A percentile compares a stretch with the other conserved stretches of the same genome.
Evolutionary conservation across 1,139 yeast species (phyloP).

Genomic region (Pichia sp.): DNA sequence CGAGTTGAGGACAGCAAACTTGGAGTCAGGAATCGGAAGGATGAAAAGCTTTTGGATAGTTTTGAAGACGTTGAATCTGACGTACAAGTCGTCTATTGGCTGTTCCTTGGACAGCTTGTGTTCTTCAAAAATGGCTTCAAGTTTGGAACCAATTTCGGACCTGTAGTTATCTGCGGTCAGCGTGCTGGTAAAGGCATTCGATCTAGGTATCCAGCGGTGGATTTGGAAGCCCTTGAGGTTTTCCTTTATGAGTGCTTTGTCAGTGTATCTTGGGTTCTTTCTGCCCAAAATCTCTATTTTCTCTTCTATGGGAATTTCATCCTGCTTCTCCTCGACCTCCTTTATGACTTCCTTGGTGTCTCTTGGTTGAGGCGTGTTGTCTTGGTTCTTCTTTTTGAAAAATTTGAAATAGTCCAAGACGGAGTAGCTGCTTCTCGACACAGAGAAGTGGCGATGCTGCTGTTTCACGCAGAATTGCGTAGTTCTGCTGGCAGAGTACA

Average conservation of each 20-base stretch:
- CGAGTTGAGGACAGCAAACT: conserved; percentile 47
- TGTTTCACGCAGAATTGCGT: not conserved
- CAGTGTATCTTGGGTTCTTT: conserved; percentile 26
- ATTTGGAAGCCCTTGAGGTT: conserved; percentile 35
- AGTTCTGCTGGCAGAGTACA: conserved; percentile 1
- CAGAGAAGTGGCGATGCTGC: conserved; percentile 20
- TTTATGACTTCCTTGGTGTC: conserved; percentile 30
- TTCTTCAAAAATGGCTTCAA: conserved; percentile 1
- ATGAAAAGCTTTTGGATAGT: conserved; percentile 57
- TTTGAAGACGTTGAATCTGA: conserved; percentile 58
- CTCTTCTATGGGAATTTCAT: conserved; percentile 17
- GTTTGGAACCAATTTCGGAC: not conserved
- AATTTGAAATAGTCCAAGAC: conserved; percentile 33
- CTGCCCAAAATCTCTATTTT: conserved; percentile 30
- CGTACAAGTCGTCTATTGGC: conserved; percentile 43
- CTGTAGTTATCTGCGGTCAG: conserved; percentile 5
- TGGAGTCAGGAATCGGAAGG: conserved; percentile 60
- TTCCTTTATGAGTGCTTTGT: conserved; percentile 21
- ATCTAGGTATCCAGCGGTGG: conserved; percentile 32
- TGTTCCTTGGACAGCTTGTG: not conserved
- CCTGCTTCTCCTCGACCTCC: conserved; percentile 23
- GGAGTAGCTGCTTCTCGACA: conserved; percentile 17
- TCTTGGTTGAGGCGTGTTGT: conserved; percentile 18
- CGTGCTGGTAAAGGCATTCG: not conserved
- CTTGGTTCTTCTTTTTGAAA: conserved; percentile 26